Percentiles rank a stretch among this genome's conserved stretches.
Evolutionary conservation across 169 alveolate species (phyloP).

Genomic region (Cystoisospora suis): DNA sequence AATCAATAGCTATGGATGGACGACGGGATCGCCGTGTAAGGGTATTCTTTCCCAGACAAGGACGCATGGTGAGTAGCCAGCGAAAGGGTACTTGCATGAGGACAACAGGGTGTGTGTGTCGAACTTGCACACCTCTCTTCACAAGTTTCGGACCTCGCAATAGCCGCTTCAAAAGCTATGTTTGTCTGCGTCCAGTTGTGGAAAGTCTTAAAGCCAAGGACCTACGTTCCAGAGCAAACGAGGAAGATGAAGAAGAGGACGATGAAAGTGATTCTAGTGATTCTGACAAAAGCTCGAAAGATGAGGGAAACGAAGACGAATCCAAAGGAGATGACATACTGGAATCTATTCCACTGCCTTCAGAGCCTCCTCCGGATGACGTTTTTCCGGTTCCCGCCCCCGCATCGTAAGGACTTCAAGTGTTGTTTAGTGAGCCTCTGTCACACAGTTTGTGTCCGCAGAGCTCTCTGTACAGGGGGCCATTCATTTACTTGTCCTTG

Average conservation of each 20-base stretch:
- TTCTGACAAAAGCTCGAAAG: too few relatives aligned
- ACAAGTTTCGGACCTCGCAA: too few relatives aligned
- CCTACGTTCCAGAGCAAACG: background rate
- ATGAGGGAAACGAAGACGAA: background rate
- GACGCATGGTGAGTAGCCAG: too few relatives aligned
- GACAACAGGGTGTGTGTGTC: too few relatives aligned
- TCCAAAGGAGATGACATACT: background rate
- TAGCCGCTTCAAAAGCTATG: too few relatives aligned
- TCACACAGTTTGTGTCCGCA: background rate
- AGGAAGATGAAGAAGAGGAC: background rate
- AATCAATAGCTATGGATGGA: too few relatives aligned
- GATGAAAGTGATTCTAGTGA: too few relatives aligned
- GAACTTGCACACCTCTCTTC: too few relatives aligned
- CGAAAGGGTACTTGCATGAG: too few relatives aligned
- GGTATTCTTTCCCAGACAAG: too few relatives aligned
- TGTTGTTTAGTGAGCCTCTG: background rate
- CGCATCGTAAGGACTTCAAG: background rate
- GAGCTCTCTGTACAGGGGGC: background rate
- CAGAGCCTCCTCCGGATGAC: background rate
- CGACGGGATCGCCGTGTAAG: too few relatives aligned
- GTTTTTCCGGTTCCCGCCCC: background rate
- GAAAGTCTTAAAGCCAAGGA: background rate
- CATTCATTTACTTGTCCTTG: background rate
- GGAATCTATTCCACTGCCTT: slow-evolving; percentile 5
- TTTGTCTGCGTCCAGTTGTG: too few relatives aligned